These are phyloP conservation scores for Botrytis aclada DNA, from an alignment of 2,329 filamentous ascomycete genomes.

Conservation along the genomic window DNA sequence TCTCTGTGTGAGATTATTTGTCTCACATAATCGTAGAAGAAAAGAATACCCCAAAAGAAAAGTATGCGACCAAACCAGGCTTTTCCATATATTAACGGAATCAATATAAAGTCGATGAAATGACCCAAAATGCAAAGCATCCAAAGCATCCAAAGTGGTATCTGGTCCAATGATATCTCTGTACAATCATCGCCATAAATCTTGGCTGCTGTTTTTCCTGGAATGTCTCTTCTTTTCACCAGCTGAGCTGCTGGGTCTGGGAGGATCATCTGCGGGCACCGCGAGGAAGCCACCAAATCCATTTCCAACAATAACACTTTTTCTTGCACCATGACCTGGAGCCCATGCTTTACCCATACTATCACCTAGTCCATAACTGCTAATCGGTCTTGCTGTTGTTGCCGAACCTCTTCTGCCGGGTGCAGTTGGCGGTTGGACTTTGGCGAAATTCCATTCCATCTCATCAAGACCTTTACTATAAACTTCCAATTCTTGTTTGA, in stretches of 20 bases:
- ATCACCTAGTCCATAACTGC: constrained; percentile 43
- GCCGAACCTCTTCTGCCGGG: constrained; percentile 39
- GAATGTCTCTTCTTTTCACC: constrained; percentile 26
- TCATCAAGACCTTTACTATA: constrained; percentile 67
- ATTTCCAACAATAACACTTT: constrained; percentile 63
- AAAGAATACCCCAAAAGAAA: not conserved
- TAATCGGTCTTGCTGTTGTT: constrained; percentile 44
- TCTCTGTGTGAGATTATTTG: not conserved
- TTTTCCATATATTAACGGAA: not conserved
- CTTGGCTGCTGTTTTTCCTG: constrained; percentile 9
- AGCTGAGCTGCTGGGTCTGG: constrained; percentile 32
- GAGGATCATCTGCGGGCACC: constrained; percentile 51
- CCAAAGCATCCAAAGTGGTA: not conserved
- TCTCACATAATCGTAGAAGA: not conserved
- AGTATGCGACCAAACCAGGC: not conserved
- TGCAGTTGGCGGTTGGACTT: constrained; percentile 49
- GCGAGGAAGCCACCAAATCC: constrained; percentile 65
- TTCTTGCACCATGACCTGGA: constrained; percentile 51
- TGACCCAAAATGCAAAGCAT: not conserved
- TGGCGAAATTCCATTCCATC: constrained; percentile 65
- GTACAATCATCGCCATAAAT: constrained; percentile 16
- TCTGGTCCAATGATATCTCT: not conserved
- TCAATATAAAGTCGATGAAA: not conserved
- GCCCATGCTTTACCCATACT: constrained; percentile 44
- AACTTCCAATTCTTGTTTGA: constrained; percentile 58